phyloP scores from a whole-genome alignment of 495 filamentous ascomycete species.

The Trichoderma parareesei region DNA sequence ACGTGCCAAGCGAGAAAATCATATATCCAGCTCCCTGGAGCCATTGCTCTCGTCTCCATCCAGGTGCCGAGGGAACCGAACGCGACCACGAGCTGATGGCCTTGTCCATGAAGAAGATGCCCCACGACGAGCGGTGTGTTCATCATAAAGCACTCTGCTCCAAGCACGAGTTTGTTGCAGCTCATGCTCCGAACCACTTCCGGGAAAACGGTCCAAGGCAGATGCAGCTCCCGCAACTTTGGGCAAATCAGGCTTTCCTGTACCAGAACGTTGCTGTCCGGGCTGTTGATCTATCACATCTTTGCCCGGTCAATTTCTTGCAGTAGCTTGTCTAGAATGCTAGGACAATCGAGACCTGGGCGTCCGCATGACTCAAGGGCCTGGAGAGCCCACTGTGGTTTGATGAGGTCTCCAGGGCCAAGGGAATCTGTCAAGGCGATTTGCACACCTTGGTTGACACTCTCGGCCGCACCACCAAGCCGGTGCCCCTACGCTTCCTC shows the following conservation, averaged over 20 bases:
- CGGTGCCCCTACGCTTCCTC: background rate
- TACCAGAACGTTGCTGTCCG: background rate
- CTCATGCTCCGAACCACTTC: background rate
- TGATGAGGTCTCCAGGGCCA: background rate
- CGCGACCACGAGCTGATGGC: background rate
- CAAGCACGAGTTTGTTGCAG: no score
- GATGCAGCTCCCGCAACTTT: background rate
- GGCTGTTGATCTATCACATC: background rate
- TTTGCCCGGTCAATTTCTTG: background rate
- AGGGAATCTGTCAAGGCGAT: background rate
- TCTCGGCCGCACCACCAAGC: conserved; percentile 1
- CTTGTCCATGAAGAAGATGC: background rate
- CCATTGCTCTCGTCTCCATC: background rate
- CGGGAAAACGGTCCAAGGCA: background rate
- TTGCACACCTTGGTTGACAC: background rate
- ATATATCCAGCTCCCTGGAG: background rate
- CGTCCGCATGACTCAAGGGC: background rate
- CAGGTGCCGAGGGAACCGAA: background rate
- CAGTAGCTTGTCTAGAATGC: conserved; percentile 2
- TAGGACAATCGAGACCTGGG: background rate
- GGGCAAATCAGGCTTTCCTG: background rate
- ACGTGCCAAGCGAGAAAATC: conserved; percentile 1
- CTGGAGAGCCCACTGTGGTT: background rate
- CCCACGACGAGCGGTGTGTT: background rate
- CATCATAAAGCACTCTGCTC: background rate